Evolutionary conservation across 208 protist species (phyloP).

Genomic region (Lotmaria passim): DNA sequence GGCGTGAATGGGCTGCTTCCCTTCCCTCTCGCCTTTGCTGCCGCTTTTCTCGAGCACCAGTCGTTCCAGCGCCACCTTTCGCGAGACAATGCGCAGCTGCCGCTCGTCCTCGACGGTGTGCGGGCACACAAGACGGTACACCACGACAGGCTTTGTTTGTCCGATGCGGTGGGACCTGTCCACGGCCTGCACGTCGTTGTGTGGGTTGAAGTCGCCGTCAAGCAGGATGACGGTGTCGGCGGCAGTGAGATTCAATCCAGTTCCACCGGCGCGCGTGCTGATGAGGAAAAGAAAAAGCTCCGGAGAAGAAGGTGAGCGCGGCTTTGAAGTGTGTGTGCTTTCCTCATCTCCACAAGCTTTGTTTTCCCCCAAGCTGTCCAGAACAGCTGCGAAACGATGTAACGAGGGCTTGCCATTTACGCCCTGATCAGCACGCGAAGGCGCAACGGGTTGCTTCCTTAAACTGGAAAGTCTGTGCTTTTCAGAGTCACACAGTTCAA

Average conservation of each 20-base stretch:
- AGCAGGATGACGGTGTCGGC: constrained; percentile 97
- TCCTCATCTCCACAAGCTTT: neutral
- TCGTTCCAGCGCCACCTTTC: constrained; percentile 31
- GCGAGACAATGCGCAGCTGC: constrained; percentile 33
- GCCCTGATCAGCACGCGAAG: too few species aligned
- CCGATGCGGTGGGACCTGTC: constrained; percentile 96
- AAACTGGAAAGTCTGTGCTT: constrained; percentile 4
- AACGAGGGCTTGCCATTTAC: too few species aligned
- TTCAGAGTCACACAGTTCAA: neutral
- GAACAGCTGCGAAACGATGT: too few species aligned
- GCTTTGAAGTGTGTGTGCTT: neutral
- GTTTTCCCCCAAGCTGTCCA: too few species aligned
- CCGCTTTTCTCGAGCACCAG: constrained; percentile 11
- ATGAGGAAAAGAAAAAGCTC: constrained; percentile 93
- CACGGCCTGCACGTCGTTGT: constrained; percentile 93
- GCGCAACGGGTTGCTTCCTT: neutral
- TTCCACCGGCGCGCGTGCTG: constrained; percentile 92
- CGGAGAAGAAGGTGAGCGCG: neutral
- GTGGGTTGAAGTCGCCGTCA: constrained; percentile 95
- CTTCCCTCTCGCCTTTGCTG: neutral
- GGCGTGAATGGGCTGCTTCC: neutral
- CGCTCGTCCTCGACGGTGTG: constrained; percentile 93
- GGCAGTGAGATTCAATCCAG: constrained; percentile 96
- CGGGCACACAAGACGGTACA: constrained; percentile 92
- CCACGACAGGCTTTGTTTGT: constrained; percentile 91